phyloP scores from a whole-genome alignment of 306 rosid genomes.

The Astragalus membranaceus region DNA sequence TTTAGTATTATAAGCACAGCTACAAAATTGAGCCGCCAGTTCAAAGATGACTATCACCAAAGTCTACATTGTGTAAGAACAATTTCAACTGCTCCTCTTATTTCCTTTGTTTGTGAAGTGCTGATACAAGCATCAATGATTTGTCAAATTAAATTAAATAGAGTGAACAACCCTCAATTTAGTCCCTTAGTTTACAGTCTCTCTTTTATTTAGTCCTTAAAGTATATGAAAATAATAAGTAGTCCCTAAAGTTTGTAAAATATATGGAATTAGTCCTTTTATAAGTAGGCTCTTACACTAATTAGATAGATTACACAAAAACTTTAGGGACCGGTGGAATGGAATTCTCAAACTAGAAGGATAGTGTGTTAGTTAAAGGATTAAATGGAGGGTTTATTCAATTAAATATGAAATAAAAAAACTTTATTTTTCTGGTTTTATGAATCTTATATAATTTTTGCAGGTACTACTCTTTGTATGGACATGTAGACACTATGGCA shows the following conservation, averaged over 20 bases:
- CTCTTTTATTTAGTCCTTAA: no score
- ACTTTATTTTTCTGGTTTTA: not conserved
- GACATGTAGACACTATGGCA: constrained; percentile 91
- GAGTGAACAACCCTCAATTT: no score
- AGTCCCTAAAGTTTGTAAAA: no score
- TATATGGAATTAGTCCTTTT: no score
- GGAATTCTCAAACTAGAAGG: no score
- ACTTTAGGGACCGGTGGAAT: no score
- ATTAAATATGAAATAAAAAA: not conserved
- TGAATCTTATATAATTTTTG: not conserved
- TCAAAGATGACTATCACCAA: constrained; percentile 58
- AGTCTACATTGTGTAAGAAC: constrained; percentile 68
- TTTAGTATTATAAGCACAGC: not conserved
- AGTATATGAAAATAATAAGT: no score
- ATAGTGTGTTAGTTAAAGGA: no score
- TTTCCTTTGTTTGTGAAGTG: not conserved
- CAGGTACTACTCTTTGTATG: constrained; percentile 83
- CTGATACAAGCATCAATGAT: not conserved
- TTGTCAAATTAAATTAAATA: no score
- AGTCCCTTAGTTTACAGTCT: no score
- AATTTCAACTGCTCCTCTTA: not conserved
- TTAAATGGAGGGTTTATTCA: not conserved
- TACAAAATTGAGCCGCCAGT: constrained; percentile 8
- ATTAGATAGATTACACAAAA: no score
- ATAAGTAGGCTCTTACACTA: no score